Conservation (phyloP, 257 asterid species). For the Ajuga chamaepitys region DNA sequence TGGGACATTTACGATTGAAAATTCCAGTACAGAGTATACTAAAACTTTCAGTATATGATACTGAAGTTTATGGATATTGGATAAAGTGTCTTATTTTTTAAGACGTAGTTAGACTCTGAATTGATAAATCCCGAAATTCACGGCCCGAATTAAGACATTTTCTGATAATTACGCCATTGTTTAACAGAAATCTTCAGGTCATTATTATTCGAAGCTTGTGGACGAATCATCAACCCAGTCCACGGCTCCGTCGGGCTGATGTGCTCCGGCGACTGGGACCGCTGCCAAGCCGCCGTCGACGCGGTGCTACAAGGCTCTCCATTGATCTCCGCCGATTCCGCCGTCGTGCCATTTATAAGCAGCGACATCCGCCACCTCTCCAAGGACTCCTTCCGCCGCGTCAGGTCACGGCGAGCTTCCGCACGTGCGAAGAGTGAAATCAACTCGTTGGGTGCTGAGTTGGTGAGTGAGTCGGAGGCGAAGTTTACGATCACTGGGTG, state of each 20-base stretch:
- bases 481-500: constrained; percentile 51
- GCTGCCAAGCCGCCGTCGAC: constrained; percentile 66
- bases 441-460: constrained; percentile 3
- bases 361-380: constrained; percentile 70
- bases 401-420: constrained; percentile 37
- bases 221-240: constrained; percentile 70
- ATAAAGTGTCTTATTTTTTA: too few relatives aligned
- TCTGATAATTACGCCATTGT: too few relatives aligned
- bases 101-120: too few relatives aligned
- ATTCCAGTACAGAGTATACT: too few relatives aligned
- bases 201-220: constrained; percentile 77
- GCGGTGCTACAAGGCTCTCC: constrained; percentile 48
- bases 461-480: constrained; percentile 21
- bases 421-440: not conserved
- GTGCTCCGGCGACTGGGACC: constrained; percentile 60
- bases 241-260: constrained; percentile 64
- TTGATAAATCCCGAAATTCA: too few relatives aligned
- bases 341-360: constrained; percentile 32
- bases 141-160: too few relatives aligned
- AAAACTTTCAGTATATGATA: too few relatives aligned
- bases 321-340: not conserved
- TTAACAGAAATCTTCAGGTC: constrained; percentile 52
- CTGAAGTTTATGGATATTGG: too few relatives aligned
- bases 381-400: constrained; percentile 24
- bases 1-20: too few relatives aligned